Evolutionary conservation across 1,284 basidiomycete species (phyloP).

Genomic region (Earliella scabrosa): DNA sequence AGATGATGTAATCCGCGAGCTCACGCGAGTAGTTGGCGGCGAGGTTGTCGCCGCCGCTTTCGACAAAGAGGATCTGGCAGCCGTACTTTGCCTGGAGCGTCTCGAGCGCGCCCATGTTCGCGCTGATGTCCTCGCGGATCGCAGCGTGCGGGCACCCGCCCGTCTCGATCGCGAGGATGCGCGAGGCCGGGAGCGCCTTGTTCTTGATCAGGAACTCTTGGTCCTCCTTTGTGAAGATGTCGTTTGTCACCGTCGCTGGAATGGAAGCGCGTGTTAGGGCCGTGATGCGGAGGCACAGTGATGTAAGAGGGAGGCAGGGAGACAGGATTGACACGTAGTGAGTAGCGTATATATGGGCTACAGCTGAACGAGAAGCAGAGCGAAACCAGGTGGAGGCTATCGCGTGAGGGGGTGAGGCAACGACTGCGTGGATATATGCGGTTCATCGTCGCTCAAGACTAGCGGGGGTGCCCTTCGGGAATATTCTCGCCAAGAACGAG

Average conservation of each 20-base stretch:
- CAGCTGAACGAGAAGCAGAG: too few relatives aligned
- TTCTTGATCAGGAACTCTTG: constrained; percentile 97
- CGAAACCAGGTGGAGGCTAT: too few relatives aligned
- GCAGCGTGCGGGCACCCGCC: constrained; percentile 96
- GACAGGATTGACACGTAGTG: neutral
- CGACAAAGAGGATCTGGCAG: constrained; percentile 89
- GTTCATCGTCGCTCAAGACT: too few relatives aligned
- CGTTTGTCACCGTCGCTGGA: constrained; percentile 91
- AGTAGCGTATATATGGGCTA: constrained; percentile 1
- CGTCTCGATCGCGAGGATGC: constrained; percentile 97
- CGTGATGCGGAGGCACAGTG: too few relatives aligned
- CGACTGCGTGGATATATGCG: too few relatives aligned
- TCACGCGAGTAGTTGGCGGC: constrained; percentile 97
- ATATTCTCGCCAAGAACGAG: too few relatives aligned
- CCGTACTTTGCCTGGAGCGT: constrained; percentile 90
- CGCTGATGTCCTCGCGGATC: constrained; percentile 96
- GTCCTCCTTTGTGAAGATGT: constrained; percentile 97
- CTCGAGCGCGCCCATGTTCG: constrained; percentile 95
- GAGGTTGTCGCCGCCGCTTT: constrained; percentile 95
- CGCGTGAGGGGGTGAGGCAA: too few relatives aligned
- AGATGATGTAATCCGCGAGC: constrained; percentile 96
- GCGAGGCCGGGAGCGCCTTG: constrained; percentile 81
- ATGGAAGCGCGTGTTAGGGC: neutral
- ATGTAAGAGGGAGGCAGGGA: too few relatives aligned
- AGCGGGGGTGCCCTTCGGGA: too few relatives aligned